Evolutionary conservation across 129 eudicot genomes (phyloP), one percentile per base, ranked within the genome.

Genomic region (Rutidosis leptorrhynchoides): DNA sequence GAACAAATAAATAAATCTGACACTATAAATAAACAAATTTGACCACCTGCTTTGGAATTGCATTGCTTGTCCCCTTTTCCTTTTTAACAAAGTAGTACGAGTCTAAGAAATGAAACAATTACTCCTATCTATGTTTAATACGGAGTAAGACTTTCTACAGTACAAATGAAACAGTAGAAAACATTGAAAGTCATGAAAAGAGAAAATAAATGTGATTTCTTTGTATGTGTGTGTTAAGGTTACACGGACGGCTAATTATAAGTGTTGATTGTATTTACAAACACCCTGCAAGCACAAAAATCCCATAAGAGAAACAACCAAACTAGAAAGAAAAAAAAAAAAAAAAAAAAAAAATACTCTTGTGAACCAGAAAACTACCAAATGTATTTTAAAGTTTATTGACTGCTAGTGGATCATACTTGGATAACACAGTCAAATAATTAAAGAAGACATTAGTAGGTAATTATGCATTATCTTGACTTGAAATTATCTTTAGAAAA

Each of bases 11-110:
- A 75, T 67, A 26, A 59, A 23, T 52, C 80, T 75, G 70, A 75
- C 74, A 75, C 58, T 74, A 75, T 33, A 48, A 68, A 15, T 35
- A 68, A 68, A 69, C 80, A 75, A 75, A 8, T 68, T 75, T 75
- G 80, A 75, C 80, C 64, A 75, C 56, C 23, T 59, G 57, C 48
- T 75, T 67, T 68, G 48, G 69, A 75, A 35, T 33, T 67, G 43
- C 35, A 35, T 64, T 48, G 74, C 49, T 68, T 75, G 69, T 61
- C 27, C 64, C 74, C 56, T 59, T 49, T 58, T 9, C 65, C 22
- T 56, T 74, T 55, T 40, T 4, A 65, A 74, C 40, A 74, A 1
- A 60, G 8, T 1, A 40, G 29, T 48, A 20, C n/a, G n/a, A n/a
- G n/a, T 9, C 40, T 14, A 24, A 24, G 24, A 64, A 75, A 68